These are phyloP conservation scores for Saccharomycopsis schoenii DNA, from an alignment of 805 yeast species.

Conservation along the genomic window DNA sequence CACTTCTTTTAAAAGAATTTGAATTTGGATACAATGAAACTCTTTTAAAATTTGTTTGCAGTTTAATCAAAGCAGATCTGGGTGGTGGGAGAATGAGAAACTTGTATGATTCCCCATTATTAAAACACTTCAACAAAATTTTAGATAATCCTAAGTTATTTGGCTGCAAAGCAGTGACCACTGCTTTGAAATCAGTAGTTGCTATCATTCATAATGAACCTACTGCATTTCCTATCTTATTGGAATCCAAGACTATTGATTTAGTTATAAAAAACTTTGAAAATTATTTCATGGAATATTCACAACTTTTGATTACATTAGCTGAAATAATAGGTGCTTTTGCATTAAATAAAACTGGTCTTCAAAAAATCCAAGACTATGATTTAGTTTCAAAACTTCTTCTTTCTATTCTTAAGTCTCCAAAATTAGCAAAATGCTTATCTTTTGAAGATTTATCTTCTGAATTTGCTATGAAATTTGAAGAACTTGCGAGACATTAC, in stretches of 20 bases:
- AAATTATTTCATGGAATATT: conserved; percentile 44
- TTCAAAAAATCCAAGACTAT: conserved; percentile 40
- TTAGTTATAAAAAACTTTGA: conserved; percentile 50
- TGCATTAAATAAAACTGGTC: conserved; percentile 66
- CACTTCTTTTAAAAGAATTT: conserved; percentile 1
- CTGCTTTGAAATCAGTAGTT: conserved; percentile 53
- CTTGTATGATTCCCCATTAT: conserved; percentile 74
- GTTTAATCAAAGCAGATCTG: conserved; percentile 58
- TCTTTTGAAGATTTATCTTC: conserved; percentile 43
- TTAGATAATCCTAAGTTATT: conserved; percentile 46
- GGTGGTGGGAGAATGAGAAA: conserved; percentile 74
- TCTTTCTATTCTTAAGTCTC: conserved; percentile 37
- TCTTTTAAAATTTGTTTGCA: conserved; percentile 48
- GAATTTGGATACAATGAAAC: conserved; percentile 34
- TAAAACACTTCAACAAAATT: conserved; percentile 49
- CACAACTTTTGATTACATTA: conserved; percentile 48
- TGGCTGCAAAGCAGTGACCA: conserved; percentile 56
- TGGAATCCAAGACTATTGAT: conserved; percentile 68
- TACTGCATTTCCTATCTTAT: conserved; percentile 70
- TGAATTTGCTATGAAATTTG: conserved; percentile 57
- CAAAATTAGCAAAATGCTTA: conserved; percentile 43
- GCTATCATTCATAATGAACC: conserved; percentile 83
- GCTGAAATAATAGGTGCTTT: conserved; percentile 78
- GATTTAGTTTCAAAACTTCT: conserved; percentile 35
- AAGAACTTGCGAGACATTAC: conserved; percentile 76